Evolutionary conservation across 495 filamentous ascomycete species (phyloP), one percentile per base, ranked within the genome.

Genomic region (Talaromyces borbonicus): DNA sequence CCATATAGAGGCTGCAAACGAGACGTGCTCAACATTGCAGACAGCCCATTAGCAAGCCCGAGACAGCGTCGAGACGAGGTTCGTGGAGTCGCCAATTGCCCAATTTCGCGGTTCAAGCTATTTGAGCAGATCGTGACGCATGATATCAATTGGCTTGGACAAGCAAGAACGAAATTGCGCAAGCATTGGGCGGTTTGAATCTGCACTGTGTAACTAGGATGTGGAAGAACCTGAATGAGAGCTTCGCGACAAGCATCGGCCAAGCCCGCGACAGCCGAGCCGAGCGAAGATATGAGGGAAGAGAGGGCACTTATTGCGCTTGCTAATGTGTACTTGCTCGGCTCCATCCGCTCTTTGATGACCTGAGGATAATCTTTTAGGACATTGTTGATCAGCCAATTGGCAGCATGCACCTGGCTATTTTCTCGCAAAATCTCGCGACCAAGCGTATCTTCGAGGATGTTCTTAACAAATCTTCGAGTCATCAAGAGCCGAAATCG

Each of bases 81-180:
- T 33, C 89, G 78, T 18, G 80, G 82, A 5, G 81, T 78, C 8
- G 73, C 75, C 15, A 99, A 74, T 20, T 90, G 76, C 19, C 75
- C 77, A 23, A 99, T 70, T 57, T 99, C 93, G 46, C 93, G 74
- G 51, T 78, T 85, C 49, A 96, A 73, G 60, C 86, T 95, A 62
- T 97, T 97, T 85, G 97, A 88, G 61, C 88, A 95, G 25, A 97
- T 85, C 3, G 90, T 94, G 18, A 95, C 79, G 52, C 89, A 94
- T 4, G 87, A 85, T 15, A 97, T 66, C 19, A 99, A 76, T 56
- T 97, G 89, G 55, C 92, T 81, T 5, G 92, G 92, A 53, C 87
- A 95, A 3, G 87, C 87, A 43, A 95, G 68, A 5, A 94, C 83
- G 55, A 97, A 95, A 6, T 73, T 79, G 40, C 90, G 87, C 43